phyloP scores from a whole-genome alignment of 345 rosid species.

The Citrus unshiu region DNA sequence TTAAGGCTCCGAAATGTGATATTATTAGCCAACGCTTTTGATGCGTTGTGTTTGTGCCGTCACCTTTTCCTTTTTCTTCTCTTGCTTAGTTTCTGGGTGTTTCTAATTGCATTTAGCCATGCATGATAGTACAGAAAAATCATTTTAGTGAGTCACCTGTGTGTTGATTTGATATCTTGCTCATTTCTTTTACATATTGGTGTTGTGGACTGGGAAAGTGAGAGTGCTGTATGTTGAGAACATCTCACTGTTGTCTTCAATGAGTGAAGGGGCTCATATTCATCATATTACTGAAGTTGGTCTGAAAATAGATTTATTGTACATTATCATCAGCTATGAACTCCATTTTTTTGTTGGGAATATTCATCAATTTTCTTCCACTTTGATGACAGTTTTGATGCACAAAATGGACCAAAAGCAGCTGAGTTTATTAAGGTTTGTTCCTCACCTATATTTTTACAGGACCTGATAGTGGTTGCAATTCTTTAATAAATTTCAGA shows the following conservation, averaged over 20 bases:
- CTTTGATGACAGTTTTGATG: constrained; percentile 66
- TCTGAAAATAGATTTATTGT: not conserved
- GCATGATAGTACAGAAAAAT: not conserved
- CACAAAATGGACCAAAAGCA: constrained; percentile 88
- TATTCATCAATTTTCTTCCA: constrained; percentile 4
- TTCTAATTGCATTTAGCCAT: not conserved
- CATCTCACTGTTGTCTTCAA: too few relatives aligned
- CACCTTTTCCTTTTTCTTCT: not conserved
- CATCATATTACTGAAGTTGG: not conserved
- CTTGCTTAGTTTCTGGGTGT: not conserved
- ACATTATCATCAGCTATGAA: not conserved
- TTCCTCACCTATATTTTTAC: constrained; percentile 10
- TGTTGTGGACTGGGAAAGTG: not conserved
- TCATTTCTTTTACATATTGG: not conserved
- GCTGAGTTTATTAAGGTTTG: constrained; percentile 90
- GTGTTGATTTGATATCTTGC: not conserved
- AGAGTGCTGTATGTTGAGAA: too few relatives aligned
- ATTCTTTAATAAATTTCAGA: not conserved
- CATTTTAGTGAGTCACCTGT: not conserved
- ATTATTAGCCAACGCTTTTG: not conserved
- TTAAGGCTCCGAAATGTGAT: not conserved
- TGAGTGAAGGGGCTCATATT: not conserved
- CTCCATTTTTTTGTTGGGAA: not conserved
- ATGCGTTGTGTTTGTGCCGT: not conserved
- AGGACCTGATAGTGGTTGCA: not conserved